Conservation (phyloP, 768 basidiomycete species). For the Melanogaster broomeanus region DNA sequence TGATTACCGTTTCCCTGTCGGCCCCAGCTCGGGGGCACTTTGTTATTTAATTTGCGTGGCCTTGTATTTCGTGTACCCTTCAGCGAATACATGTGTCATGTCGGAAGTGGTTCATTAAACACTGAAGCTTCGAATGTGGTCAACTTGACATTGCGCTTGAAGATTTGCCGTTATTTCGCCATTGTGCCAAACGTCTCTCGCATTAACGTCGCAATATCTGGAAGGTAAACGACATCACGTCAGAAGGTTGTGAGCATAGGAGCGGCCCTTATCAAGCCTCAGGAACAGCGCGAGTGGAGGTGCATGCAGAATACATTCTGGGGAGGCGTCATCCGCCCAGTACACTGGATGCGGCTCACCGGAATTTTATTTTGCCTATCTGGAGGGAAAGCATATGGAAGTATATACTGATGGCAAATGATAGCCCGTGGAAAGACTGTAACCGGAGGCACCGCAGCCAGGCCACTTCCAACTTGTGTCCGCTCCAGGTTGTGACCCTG, state of each 20-base stretch:
- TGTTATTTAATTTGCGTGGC: too few species aligned
- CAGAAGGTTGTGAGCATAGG: not conserved
- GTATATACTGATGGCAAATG: not conserved
- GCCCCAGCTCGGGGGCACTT: too few species aligned
- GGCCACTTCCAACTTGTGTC: slow-evolving; percentile 56
- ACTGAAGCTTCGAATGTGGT: too few species aligned
- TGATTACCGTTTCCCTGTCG: too few species aligned
- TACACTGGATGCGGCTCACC: slow-evolving; percentile 53
- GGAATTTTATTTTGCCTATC: slow-evolving; percentile 34
- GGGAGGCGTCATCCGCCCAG: slow-evolving; percentile 56
- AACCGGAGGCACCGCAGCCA: slow-evolving; percentile 54
- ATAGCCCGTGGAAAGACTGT: slow-evolving; percentile 47
- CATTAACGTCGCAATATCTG: too few species aligned
- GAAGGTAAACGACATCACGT: not conserved
- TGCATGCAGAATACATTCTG: slow-evolving; percentile 56
- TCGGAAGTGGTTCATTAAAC: too few species aligned
- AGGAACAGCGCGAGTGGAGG: slow-evolving; percentile 42
- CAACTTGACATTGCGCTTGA: too few species aligned
- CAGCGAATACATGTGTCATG: too few species aligned
- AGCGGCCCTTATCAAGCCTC: slow-evolving; percentile 9
- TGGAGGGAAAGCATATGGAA: slow-evolving; percentile 34
- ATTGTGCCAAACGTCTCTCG: too few species aligned
- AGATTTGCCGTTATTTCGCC: too few species aligned
- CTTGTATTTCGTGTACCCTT: too few species aligned
- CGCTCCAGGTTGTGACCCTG: slow-evolving; percentile 49